Conservation (phyloP, 805 yeast species). For the Nakazawaea ambrosiae region DNA sequence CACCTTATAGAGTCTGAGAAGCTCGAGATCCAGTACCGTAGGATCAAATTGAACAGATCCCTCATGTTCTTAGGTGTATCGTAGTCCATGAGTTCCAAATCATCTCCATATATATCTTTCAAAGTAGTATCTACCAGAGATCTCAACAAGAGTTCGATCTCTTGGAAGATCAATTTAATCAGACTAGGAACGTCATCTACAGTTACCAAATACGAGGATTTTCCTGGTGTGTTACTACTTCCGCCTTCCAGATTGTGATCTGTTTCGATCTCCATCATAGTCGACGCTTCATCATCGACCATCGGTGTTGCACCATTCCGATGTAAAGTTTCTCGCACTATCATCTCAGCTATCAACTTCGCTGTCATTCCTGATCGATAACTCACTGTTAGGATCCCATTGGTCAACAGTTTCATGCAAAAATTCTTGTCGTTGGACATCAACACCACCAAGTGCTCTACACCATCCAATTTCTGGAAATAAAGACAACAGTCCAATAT, state of each 20-base stretch:
- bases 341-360: constrained; percentile 31
- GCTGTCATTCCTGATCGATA: constrained; percentile 39
- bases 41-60: constrained; percentile 33
- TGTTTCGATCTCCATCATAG: neutral
- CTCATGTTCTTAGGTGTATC: constrained; percentile 25
- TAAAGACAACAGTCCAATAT: constrained; percentile 80
- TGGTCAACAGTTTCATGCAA: constrained; percentile 68
- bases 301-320: no score
- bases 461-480: constrained; percentile 33
- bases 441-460: constrained; percentile 41
- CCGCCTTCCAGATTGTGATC: no score
- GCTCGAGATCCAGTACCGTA: constrained; percentile 47
- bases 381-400: constrained; percentile 59
- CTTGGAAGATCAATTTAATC: constrained; percentile 26
- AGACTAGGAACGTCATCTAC: neutral
- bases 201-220: neutral
- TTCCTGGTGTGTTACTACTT: no score
- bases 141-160: constrained; percentile 31
- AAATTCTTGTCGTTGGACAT: constrained; percentile 81
- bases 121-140: constrained; percentile 46
- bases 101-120: constrained; percentile 50
- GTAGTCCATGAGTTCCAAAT: constrained; percentile 45
- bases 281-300: neutral
- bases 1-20: constrained; percentile 42
- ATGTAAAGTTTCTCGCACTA: constrained; percentile 26